Conservation (phyloP, 495 filamentous ascomycete species). For the Hypoxylon crocopeplum region DNA sequence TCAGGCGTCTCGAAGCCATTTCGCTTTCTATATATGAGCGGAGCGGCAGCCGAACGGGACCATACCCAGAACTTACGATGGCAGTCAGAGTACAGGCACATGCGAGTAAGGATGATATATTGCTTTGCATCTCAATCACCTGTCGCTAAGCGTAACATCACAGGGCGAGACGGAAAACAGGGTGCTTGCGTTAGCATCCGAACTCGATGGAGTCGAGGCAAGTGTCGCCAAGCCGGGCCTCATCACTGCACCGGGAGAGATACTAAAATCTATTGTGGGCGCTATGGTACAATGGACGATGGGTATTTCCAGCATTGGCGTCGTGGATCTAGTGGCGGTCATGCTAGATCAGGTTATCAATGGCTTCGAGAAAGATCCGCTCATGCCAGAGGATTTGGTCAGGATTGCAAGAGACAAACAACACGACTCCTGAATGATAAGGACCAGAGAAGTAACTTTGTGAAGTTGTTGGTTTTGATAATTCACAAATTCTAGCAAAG, state of each 20-base stretch:
- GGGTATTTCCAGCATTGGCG: conserved; percentile 45
- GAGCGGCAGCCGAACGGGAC: conserved; percentile 47
- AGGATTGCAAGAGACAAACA: conserved; percentile 40
- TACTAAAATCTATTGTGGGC: conserved; percentile 9
- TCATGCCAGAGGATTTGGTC: conserved; percentile 52
- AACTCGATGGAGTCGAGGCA: conserved; percentile 45
- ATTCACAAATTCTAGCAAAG: no score
- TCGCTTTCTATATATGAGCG: conserved; percentile 59
- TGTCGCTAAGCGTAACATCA: conserved; percentile 1
- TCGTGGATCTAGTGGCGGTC: conserved; percentile 50
- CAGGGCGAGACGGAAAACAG: conserved; percentile 53
- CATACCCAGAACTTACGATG: conserved; percentile 44
- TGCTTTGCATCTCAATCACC: background rate
- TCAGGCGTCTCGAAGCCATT: conserved; percentile 41
- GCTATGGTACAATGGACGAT: conserved; percentile 8
- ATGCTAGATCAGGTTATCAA: conserved; percentile 52
- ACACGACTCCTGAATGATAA: no score
- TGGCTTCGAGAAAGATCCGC: conserved; percentile 54
- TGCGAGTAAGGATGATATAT: conserved; percentile 39
- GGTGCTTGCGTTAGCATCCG: conserved; percentile 47
- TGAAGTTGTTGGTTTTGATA: no score
- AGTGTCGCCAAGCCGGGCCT: conserved; percentile 50
- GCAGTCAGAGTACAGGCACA: conserved; percentile 48
- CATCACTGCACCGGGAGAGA: conserved; percentile 40
- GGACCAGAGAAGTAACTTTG: no score